Conservation (phyloP, 495 filamentous ascomycete species). For the Cairneyella variabilis region DNA sequence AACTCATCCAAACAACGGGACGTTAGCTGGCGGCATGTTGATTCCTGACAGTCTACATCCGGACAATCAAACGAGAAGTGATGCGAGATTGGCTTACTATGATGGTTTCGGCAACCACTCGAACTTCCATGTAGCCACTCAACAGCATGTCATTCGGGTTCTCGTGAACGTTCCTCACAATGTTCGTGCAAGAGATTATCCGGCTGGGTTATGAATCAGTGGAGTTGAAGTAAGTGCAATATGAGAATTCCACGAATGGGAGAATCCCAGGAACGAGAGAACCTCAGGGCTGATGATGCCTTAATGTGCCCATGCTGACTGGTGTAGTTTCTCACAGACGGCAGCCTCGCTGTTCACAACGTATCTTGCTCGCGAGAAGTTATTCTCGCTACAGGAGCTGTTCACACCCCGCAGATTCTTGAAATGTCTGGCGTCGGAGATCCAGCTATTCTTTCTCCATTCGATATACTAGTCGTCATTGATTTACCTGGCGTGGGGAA, state of each 20-base stretch:
- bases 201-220: neutral
- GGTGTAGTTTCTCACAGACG: slow-evolving; percentile 10
- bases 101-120: neutral
- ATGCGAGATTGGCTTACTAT: neutral
- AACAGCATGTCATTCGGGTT: slow-evolving; percentile 7
- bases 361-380: slow-evolving; percentile 45
- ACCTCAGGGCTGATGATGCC: no score
- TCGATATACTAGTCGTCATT: slow-evolving; percentile 46
- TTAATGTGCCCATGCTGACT: no score
- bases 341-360: slow-evolving; percentile 5
- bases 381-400: slow-evolving; percentile 57
- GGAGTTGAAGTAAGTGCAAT: slow-evolving; percentile 1
- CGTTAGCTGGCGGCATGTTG: neutral
- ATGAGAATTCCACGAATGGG: neutral
- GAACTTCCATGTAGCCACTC: slow-evolving; percentile 7
- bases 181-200: neutral
- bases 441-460: slow-evolving; percentile 36
- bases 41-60: slow-evolving; percentile 1
- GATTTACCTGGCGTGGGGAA: slow-evolving; percentile 59
- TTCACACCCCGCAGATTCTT: slow-evolving; percentile 61
- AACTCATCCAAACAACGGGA: slow-evolving; percentile 14
- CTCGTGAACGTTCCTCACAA: neutral
- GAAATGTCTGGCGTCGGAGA: slow-evolving; percentile 63
- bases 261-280: no score
- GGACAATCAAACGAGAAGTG: neutral